Percentiles rank a stretch among this genome's conserved stretches.
Conservation (phyloP, 2,329 filamentous ascomycete genomes). For the Xylaria multiplex region DNA sequence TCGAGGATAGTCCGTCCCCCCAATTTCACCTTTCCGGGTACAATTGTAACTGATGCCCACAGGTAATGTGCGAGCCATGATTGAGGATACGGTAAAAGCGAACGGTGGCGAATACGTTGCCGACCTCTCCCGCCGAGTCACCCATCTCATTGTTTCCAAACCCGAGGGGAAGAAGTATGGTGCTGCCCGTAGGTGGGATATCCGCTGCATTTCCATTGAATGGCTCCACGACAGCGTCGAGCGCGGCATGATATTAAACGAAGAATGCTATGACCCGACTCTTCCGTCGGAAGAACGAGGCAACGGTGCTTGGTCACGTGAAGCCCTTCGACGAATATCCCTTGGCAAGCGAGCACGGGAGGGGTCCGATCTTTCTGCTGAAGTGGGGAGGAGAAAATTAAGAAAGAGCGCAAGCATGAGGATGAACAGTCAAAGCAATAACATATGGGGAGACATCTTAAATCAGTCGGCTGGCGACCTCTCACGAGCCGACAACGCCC, state of each 20-base stretch:
- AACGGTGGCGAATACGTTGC: slow-evolving; percentile 88
- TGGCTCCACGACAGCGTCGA: slow-evolving; percentile 88
- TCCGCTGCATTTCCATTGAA: slow-evolving; percentile 80
- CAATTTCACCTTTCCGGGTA: not conserved
- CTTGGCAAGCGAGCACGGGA: slow-evolving; percentile 70
- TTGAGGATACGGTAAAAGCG: slow-evolving; percentile 72
- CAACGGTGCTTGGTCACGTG: slow-evolving; percentile 76
- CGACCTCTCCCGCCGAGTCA: slow-evolving; percentile 86
- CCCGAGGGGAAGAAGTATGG: slow-evolving; percentile 90
- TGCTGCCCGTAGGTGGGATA: slow-evolving; percentile 83
- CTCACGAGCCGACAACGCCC: slow-evolving; percentile 32
- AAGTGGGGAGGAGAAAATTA: slow-evolving; percentile 79
- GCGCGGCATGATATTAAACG: slow-evolving; percentile 90
- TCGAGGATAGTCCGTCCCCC: slow-evolving; percentile 58
- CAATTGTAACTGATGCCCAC: slow-evolving; percentile 34
- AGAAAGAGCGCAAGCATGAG: slow-evolving; percentile 88
- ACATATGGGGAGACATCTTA: slow-evolving; percentile 90
- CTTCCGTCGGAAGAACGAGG: slow-evolving; percentile 78
- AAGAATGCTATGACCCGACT: slow-evolving; percentile 82
- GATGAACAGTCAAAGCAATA: slow-evolving; percentile 80
- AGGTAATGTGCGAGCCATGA: slow-evolving; percentile 73
- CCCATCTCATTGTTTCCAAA: slow-evolving; percentile 83
- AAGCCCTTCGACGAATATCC: slow-evolving; percentile 56
- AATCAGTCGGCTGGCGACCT: slow-evolving; percentile 50
- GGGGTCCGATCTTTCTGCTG: slow-evolving; percentile 54